Evolutionary conservation across 768 basidiomycete species (phyloP), one percentile per base, ranked within the genome.

Genomic region (Rhizopogon roseolus): DNA sequence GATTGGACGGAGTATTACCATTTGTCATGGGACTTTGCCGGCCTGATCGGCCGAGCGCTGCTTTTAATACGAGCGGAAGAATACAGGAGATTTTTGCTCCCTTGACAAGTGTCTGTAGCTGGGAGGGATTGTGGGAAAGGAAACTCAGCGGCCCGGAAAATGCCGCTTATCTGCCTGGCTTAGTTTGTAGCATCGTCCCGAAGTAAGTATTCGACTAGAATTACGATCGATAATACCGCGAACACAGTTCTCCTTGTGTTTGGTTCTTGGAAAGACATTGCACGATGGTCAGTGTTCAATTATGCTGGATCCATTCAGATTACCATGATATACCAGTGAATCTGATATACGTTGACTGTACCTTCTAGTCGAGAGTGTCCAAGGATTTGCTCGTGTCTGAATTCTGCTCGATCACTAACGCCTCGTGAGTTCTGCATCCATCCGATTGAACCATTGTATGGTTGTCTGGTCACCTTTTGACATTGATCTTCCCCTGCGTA

Each of bases 331-430:
- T 22, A 46, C 17, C 45, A 48, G 19, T 48, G 19, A 48, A 22
- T 48, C 46, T 48, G 46, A 48, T 34, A 46, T 48, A 5, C 22
- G 19, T 48, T 46, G 45, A 19, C 45, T 44, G 43, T 28, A 44
- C 43, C 22, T 39, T 22, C 34, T 13, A 71, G 69, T 69, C 67
- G 7, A 63, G 57, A 60, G 51, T 59, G 8, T 52, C 49, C 14
- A 71, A 64, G 55, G 84, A 85, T 56, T 73, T 73, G 50, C 71
- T 72, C 44, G 70, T 83, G 52, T 71, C 71, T 0, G 82, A 86
- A 58, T 88, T 90, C 67, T 81, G 80, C 58, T 65, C 68, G 17
- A 76, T 88, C 27, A 90, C 88, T n/a, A 82, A 85, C 53, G 75
- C 84, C 53, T 77, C 84, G 87, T 88, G 73, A 70, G 86, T 80